Conservation (phyloP, 768 basidiomycete genomes). For the Collybia nuda region DNA sequence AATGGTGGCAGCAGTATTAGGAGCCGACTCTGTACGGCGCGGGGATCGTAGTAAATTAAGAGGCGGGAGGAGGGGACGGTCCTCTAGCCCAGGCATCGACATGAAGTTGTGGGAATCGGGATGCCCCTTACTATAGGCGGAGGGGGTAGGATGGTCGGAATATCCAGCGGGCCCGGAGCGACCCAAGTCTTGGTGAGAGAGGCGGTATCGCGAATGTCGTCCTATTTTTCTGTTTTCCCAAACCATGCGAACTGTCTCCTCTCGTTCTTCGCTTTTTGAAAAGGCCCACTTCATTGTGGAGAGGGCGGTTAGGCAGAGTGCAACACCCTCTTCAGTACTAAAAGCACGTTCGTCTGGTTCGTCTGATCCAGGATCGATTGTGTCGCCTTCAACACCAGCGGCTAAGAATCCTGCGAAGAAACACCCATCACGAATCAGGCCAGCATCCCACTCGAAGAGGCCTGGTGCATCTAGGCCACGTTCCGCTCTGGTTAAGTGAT, state of each 20-base stretch:
- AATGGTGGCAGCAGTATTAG: constrained; percentile 47
- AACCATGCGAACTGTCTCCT: constrained; percentile 56
- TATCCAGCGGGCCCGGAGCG: constrained; percentile 7
- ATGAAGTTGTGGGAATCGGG: constrained; percentile 20
- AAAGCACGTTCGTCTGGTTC: constrained; percentile 30
- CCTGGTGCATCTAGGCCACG: constrained; percentile 30
- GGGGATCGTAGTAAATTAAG: constrained; percentile 36
- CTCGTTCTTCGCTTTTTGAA: constrained; percentile 72
- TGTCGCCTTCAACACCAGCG: constrained; percentile 57
- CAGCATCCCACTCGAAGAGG: constrained; percentile 85
- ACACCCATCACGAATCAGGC: constrained; percentile 84
- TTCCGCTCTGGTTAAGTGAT: constrained; percentile 39
- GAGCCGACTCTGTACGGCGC: constrained; percentile 49
- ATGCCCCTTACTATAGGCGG: constrained; percentile 12
- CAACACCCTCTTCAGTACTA: constrained; percentile 43
- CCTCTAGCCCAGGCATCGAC: constrained; percentile 20
- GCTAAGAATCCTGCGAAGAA: constrained; percentile 84
- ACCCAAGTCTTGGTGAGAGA: constrained; percentile 3
- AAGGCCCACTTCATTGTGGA: constrained; percentile 81
- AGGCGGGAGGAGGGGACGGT: constrained; percentile 49
- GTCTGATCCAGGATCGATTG: constrained; percentile 29
- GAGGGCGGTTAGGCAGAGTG: constrained; percentile 72
- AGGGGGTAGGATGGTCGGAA: constrained; percentile 6
- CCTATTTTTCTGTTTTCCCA: constrained; percentile 46
- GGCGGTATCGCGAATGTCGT: constrained; percentile 16